Conservation (phyloP, 352 stramenopile species). For the Globisporangium megalacanthum region DNA sequence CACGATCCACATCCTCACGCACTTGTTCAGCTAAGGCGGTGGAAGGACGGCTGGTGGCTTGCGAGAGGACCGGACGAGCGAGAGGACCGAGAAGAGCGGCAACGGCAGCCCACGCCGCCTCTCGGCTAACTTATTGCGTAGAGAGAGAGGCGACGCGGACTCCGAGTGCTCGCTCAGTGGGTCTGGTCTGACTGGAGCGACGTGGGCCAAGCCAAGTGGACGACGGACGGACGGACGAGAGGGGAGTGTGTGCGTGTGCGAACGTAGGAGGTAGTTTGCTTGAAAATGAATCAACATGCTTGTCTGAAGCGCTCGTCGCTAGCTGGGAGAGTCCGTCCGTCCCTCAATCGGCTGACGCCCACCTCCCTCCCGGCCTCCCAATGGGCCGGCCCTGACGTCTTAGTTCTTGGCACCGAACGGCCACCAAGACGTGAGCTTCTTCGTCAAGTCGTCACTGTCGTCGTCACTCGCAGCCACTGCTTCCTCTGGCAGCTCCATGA, state of each 20-base stretch:
- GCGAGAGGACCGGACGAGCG: background rate
- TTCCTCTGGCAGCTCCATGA: slow-evolving; percentile 27
- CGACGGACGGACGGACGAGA: background rate
- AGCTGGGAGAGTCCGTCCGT: no score
- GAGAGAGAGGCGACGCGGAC: background rate
- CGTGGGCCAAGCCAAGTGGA: background rate
- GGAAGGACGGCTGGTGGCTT: no score
- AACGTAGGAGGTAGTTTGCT: no score
- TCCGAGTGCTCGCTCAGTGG: no score
- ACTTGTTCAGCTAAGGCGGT: slow-evolving; percentile 30
- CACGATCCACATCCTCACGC: slow-evolving; percentile 72
- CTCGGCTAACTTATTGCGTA: slow-evolving; percentile 18
- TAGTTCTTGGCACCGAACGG: slow-evolving; percentile 18
- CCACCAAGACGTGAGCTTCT: slow-evolving; percentile 39
- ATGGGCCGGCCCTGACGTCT: background rate
- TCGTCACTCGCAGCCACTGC: slow-evolving; percentile 26
- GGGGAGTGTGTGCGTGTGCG: background rate
- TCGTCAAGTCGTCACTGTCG: slow-evolving; percentile 21
- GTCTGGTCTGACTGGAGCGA: no score
- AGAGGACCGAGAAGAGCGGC: background rate
- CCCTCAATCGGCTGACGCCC: no score
- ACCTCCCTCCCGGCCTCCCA: no score
- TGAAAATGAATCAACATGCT: no score
- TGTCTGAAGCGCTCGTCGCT: no score
- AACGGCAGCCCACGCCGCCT: slow-evolving; percentile 2